Conservation (phyloP, 352 stramenopile genomes). For the Globisporangium cystogenes region DNA sequence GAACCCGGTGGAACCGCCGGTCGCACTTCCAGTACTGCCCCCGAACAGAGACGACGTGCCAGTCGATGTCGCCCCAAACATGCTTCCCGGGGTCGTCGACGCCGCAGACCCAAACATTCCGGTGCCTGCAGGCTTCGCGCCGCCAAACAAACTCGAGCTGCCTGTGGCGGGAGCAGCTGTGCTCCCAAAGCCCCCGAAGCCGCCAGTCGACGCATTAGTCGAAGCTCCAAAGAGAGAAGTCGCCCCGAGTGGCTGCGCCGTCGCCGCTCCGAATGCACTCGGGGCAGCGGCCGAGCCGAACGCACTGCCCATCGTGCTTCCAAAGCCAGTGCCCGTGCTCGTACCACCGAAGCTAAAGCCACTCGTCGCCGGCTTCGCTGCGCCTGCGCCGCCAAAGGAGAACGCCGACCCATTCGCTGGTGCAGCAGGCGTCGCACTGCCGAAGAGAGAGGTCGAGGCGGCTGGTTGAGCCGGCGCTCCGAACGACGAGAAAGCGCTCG, state of each 20-base stretch:
- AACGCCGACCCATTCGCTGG: conserved; percentile 23
- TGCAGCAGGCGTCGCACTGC: conserved; percentile 22
- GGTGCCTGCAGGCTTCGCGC: conserved; percentile 25
- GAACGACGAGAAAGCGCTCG: conserved; percentile 34
- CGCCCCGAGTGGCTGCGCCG: conserved; percentile 26
- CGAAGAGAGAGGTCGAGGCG: conserved; percentile 35
- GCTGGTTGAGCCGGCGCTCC: conserved; percentile 24
- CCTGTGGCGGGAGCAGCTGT: conserved; percentile 18
- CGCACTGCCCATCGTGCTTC: conserved; percentile 21
- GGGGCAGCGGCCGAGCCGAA: conserved; percentile 27
- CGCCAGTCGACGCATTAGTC: conserved; percentile 20
- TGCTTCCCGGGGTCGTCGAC: conserved; percentile 15
- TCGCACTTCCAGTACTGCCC: conserved; percentile 18
- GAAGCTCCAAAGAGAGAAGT: conserved; percentile 39
- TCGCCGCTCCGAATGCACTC: conserved; percentile 29
- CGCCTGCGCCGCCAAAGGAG: conserved; percentile 26
- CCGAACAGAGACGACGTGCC: conserved; percentile 39
- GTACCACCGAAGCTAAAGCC: conserved; percentile 41
- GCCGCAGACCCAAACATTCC: conserved; percentile 33
- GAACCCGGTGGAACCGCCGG: conserved; percentile 28
- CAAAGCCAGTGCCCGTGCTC: conserved; percentile 24
- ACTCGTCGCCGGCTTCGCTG: conserved; percentile 23
- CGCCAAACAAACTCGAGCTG: conserved; percentile 36
- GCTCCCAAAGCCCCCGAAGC: conserved; percentile 36
- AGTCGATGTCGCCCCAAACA: conserved; percentile 28